phyloP scores from a whole-genome alignment of 768 basidiomycete species.

The Strobilomyces dryophilus region DNA sequence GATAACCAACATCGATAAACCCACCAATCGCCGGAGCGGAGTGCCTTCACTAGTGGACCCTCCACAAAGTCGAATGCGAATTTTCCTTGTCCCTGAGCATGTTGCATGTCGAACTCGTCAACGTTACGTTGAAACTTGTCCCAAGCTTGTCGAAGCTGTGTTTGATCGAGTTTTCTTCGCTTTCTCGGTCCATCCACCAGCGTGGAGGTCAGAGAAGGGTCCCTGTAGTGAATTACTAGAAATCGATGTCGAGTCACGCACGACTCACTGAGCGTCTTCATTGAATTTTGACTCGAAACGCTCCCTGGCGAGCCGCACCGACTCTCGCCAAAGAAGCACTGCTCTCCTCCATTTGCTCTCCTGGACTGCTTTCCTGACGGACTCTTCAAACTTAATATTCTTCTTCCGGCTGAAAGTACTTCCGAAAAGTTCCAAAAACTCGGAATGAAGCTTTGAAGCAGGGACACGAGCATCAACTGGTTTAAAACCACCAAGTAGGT shows the following conservation, averaged over 20 bases:
- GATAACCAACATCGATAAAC: conserved; percentile 22
- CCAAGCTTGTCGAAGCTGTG: conserved; percentile 53
- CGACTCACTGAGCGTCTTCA: conserved; percentile 27
- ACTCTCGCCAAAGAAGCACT: conserved; percentile 81
- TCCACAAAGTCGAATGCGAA: conserved; percentile 95
- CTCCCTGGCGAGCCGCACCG: conserved; percentile 62
- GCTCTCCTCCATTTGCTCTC: conserved; percentile 85
- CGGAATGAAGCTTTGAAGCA: conserved; percentile 62
- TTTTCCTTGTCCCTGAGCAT: conserved; percentile 83
- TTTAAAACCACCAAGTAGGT: conserved; percentile 92
- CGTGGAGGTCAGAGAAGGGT: conserved; percentile 26
- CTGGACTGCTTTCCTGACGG: conserved; percentile 73
- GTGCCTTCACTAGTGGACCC: conserved; percentile 89
- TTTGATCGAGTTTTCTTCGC: conserved; percentile 57
- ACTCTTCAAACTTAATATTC: conserved; percentile 82
- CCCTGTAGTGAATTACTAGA: conserved; percentile 5
- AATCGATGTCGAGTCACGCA: not conserved
- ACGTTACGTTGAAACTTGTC: conserved; percentile 61
- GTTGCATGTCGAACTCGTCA: conserved; percentile 80
- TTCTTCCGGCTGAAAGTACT: conserved; percentile 85
- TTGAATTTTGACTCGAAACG: conserved; percentile 42
- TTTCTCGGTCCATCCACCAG: conserved; percentile 56
- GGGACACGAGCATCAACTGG: conserved; percentile 88
- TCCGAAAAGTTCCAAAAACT: conserved; percentile 78
- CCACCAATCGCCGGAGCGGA: conserved; percentile 88